Conservation (phyloP, 169 alveolate genomes). For the Plasmodium gaboni region DNA sequence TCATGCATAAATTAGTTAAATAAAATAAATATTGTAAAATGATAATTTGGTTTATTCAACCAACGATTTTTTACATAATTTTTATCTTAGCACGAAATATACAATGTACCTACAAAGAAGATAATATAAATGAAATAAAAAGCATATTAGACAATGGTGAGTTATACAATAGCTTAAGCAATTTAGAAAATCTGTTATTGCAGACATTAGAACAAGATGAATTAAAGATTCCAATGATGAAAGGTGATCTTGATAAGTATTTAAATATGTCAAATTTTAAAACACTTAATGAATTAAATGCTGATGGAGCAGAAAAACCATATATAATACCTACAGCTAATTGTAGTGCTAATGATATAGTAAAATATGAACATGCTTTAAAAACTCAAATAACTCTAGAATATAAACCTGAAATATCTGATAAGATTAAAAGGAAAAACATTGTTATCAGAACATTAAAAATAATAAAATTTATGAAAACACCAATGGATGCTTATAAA, state of each 20-base stretch:
- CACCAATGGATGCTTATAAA: slow-evolving; percentile 34
- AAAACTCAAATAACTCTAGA: slow-evolving; percentile 16
- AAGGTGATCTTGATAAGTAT: neutral
- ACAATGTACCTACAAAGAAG: slow-evolving; percentile 21
- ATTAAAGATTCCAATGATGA: slow-evolving; percentile 45
- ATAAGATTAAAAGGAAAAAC: slow-evolving; percentile 25
- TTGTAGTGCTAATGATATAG: slow-evolving; percentile 29
- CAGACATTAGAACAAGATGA: slow-evolving; percentile 38
- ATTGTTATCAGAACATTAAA: slow-evolving; percentile 42
- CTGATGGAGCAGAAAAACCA: neutral
- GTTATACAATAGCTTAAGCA: slow-evolving; percentile 8
- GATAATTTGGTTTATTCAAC: slow-evolving; percentile 44
- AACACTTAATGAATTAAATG: neutral
- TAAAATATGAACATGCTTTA: slow-evolving; percentile 44
- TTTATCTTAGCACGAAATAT: slow-evolving; percentile 17
- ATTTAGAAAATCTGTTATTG: slow-evolving; percentile 15
- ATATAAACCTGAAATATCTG: slow-evolving; percentile 21
- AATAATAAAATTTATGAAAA: slow-evolving; percentile 44
- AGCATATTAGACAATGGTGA: slow-evolving; percentile 30
- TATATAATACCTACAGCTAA: slow-evolving; percentile 16
- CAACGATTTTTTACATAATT: slow-evolving; percentile 23
- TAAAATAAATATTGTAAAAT: slow-evolving; percentile 19
- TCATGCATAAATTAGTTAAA: too few relatives aligned
- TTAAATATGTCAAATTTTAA: slow-evolving; percentile 29
- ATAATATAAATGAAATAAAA: slow-evolving; percentile 40